These are phyloP conservation scores for Cercis canadensis DNA, from an alignment of 306 rosid genomes.

Conservation along the genomic window DNA sequence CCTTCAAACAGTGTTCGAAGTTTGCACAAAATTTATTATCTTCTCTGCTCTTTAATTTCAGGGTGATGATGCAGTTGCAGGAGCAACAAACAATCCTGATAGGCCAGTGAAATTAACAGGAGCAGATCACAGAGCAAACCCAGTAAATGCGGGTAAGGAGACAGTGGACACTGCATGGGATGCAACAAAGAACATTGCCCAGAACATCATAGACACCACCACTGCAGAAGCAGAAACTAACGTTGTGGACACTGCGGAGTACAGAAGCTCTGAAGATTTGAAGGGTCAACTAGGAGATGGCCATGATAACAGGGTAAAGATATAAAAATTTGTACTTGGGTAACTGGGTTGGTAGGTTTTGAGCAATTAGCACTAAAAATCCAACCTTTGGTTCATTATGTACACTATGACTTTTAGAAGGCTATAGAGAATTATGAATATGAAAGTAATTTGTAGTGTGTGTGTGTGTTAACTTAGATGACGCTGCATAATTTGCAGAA, in stretches of 20 bases:
- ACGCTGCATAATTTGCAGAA: no score
- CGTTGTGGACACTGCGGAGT: constrained; percentile 68
- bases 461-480: no score
- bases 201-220: constrained; percentile 42
- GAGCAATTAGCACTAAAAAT: no score
- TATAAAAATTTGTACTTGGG: neutral
- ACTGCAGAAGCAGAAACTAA: constrained; percentile 65
- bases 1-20: no score
- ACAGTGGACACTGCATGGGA: constrained; percentile 60
- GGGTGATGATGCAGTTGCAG: constrained; percentile 35
- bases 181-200: constrained; percentile 40
- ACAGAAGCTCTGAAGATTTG: constrained; percentile 56
- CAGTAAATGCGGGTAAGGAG: constrained; percentile 29
- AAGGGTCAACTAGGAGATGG: constrained; percentile 52
- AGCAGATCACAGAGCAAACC: neutral
- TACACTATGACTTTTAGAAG: no score
- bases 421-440: no score
- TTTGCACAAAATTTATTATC: neutral
- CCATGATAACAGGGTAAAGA: constrained; percentile 24
- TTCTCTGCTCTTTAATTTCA: neutral
- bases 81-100: neutral
- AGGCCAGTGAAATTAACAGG: neutral
- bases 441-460: no score
- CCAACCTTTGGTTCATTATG: no score
- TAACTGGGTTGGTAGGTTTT: neutral